Conservation (phyloP, 306 rosid genomes). For the cucumber (Cucumis sativus) region DNA sequence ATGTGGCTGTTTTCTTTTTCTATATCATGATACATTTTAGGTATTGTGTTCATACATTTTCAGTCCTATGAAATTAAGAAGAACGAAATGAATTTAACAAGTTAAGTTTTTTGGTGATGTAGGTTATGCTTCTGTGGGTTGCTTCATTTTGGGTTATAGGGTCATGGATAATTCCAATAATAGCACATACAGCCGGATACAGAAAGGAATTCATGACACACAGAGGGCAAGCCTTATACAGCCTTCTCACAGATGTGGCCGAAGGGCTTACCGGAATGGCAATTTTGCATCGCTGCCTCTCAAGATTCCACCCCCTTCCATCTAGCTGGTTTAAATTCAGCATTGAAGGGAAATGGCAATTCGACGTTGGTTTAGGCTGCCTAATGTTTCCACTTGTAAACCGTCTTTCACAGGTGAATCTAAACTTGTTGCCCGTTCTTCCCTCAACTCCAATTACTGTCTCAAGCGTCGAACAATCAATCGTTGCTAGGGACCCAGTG, state of each 20-base stretch:
- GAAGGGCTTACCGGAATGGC: constrained; percentile 82
- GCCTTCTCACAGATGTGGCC: constrained; percentile 78
- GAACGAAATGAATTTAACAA: not conserved
- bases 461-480: constrained; percentile 88
- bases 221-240: constrained; percentile 79
- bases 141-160: constrained; percentile 89
- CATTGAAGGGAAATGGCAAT: constrained; percentile 68
- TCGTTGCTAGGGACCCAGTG: constrained; percentile 79
- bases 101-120: constrained; percentile 16
- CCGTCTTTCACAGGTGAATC: constrained; percentile 77
- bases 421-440: constrained; percentile 56
- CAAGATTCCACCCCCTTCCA: constrained; percentile 82
- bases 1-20: not conserved
- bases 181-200: constrained; percentile 64
- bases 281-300: constrained; percentile 66
- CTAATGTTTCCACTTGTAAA: constrained; percentile 84
- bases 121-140: constrained; percentile 98
- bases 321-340: constrained; percentile 89
- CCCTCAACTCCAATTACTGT: constrained; percentile 71
- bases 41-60: not conserved
- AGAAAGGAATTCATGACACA: constrained; percentile 65
- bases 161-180: constrained; percentile 82
- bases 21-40: not conserved
- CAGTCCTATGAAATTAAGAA: not conserved
- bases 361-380: constrained; percentile 78